Conservation (phyloP, 2,329 filamentous ascomycete genomes). For the Chlorencoelia australis region DNA sequence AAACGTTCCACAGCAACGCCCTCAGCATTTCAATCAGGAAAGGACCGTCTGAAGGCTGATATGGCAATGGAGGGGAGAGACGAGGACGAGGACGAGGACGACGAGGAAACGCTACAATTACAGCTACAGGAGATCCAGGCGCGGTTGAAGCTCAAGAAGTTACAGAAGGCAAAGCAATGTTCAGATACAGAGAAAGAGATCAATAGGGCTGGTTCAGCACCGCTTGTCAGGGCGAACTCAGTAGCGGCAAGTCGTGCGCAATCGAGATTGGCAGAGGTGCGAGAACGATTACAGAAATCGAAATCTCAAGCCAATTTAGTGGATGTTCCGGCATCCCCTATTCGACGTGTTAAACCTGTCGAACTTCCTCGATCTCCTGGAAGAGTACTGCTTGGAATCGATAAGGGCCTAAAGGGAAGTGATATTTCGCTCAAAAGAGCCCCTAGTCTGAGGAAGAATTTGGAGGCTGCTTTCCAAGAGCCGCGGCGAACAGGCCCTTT, state of each 20-base stretch:
- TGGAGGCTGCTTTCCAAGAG: conserved; percentile 23
- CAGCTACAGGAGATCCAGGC: conserved; percentile 85
- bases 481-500: conserved; percentile 30
- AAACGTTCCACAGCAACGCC: conserved; percentile 30
- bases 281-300: conserved; percentile 17
- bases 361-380: conserved; percentile 62
- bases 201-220: conserved; percentile 8
- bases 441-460: conserved; percentile 35
- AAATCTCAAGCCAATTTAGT: conserved; percentile 36
- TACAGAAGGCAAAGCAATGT: conserved; percentile 47
- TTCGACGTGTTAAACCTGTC: conserved; percentile 45
- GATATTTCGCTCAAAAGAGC: conserved; percentile 79
- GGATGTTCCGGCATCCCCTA: conserved; percentile 68
- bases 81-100: conserved; percentile 59
- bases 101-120: conserved; percentile 81
- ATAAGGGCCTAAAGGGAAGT: conserved; percentile 71
- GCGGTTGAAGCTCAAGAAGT: conserved; percentile 73
- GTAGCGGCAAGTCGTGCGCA: conserved; percentile 18
- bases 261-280: conserved; percentile 17
- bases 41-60: conserved; percentile 19
- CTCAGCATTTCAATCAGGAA: conserved; percentile 12
- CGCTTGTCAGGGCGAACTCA: conserved; percentile 17
- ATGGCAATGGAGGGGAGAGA: conserved; percentile 29
- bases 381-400: conserved; percentile 73
- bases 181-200: conserved; percentile 20